Evolutionary conservation across 106 monocot genomes (phyloP).

Genomic region (Phalaenopsis equestris): DNA sequence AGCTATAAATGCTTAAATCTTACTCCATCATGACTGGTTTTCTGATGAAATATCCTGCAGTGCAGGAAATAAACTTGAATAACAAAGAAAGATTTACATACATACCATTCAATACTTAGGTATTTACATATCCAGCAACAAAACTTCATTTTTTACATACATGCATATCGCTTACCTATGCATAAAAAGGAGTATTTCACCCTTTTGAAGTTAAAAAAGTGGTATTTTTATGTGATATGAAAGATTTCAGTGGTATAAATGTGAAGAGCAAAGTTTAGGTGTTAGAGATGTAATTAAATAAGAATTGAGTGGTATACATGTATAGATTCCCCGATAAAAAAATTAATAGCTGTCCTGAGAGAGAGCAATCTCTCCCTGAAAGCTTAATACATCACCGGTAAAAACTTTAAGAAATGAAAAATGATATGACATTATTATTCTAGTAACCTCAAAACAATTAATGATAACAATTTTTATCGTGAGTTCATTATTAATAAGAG

Average conservation of each 20-base stretch:
- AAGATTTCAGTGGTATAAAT: too few species aligned
- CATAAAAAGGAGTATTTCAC: too few species aligned
- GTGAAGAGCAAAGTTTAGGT: too few species aligned
- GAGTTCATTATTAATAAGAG: not conserved
- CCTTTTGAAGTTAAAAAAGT: too few species aligned
- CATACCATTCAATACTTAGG: too few species aligned
- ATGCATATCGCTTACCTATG: too few species aligned
- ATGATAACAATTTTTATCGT: not conserved
- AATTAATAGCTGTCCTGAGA: not conserved
- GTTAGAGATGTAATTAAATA: too few species aligned
- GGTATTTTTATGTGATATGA: too few species aligned
- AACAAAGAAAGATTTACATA: not conserved
- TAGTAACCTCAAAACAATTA: not conserved
- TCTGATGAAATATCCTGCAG: not conserved
- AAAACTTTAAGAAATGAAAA: not conserved
- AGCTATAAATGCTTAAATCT: not conserved
- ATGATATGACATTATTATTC: not conserved
- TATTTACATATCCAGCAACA: too few species aligned
- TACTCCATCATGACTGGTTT: not conserved
- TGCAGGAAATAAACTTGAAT: not conserved
- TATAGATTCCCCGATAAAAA: not conserved
- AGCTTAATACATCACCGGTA: not conserved
- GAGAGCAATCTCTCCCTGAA: not conserved
- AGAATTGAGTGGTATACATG: too few species aligned
- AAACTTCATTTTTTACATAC: too few species aligned